Base-by-base conservation (phyloP, 768 basidiomycete genomes). In the Pleurotus ostreatus region DNA sequence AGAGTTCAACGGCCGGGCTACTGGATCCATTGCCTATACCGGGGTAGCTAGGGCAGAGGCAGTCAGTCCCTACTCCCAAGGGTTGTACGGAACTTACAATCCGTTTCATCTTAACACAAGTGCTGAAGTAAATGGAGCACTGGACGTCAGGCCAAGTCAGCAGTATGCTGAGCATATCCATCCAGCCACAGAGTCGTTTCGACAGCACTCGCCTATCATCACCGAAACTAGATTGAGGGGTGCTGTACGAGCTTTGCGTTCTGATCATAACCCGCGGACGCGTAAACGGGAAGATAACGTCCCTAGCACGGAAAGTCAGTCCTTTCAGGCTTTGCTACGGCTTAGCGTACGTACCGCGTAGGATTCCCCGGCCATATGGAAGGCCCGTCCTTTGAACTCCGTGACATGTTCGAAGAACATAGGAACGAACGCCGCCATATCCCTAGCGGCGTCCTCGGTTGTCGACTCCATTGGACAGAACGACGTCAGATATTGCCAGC, bases 401-500 rank as follows among this genome's bases (percentile, higher is more conserved):
- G 69, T 76, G 64, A 92, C 90, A 56, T 84, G 77, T 61, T 89
- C 85, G 48, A 89, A 89, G 70, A 89, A 89, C 49, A 90, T 81
- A 4, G 79, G 72, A 0, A 89, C 74, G 59, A 90, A 89, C 0
- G 83, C 80, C 0, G 86, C 85, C 2, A 89, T 81, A 61, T 90
- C 87, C 51, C 79, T 75, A 0, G 85, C 84, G 3, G 84, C 87
- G 41, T 87, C 83, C 63, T 85, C 80, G 0, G 85, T 82, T 3
- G 80, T 86, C 43, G 77, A 74, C 84, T 86, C 43, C 22, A 26
- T 15, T 39, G 0, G 15, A 15, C 7, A 56, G 40, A 5, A 26
- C n/a, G 37, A 25, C 30, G 56, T 39, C 25, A 30, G 48, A 52
- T 25, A 25, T 25, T 22, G 25, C 43, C 5, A 30, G 26, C 9